Evolutionary conservation across 257 asterid species (phyloP).

Genomic region (Lycium ferocissimum): DNA sequence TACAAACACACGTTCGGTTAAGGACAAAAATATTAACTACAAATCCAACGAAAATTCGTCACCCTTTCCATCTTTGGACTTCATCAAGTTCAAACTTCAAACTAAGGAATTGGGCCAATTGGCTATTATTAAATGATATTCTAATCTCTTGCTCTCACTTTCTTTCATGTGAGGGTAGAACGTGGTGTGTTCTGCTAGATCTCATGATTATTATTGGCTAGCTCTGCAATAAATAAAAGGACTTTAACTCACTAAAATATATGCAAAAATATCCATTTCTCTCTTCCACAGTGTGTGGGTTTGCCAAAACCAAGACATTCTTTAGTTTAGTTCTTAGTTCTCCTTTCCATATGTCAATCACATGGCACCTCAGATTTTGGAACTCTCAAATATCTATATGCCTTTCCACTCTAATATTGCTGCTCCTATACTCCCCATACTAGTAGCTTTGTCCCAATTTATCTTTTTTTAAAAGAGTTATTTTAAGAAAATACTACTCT

Average conservation of each 20-base stretch:
- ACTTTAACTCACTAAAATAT: background rate
- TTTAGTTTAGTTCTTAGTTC: slow-evolving; percentile 29
- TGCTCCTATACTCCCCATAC: no score
- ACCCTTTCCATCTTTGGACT: slow-evolving; percentile 29
- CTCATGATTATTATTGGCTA: slow-evolving; percentile 36
- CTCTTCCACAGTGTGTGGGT: background rate
- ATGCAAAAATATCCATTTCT: background rate
- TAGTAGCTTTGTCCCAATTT: no score
- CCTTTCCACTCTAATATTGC: background rate
- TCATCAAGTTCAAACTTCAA: slow-evolving; percentile 1
- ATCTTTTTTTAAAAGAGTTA: no score
- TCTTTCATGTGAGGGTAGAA: slow-evolving; percentile 44
- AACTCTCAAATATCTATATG: slow-evolving; percentile 26
- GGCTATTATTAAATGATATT: background rate
- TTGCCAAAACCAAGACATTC: slow-evolving; percentile 42
- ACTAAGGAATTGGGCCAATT: background rate
- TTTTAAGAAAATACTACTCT: no score
- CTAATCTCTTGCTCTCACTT: background rate
- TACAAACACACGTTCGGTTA: slow-evolving; percentile 19
- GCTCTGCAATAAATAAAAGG: slow-evolving; percentile 7
- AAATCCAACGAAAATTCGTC: slow-evolving; percentile 3
- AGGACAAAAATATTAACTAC: slow-evolving; percentile 29
- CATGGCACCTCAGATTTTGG: slow-evolving; percentile 37
- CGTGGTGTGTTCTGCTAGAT: slow-evolving; percentile 42
- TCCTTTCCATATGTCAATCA: slow-evolving; percentile 31